These are phyloP conservation scores for Paradendryphiella salina DNA, from an alignment of 2,329 filamentous ascomycete genomes.

Conservation along the genomic window DNA sequence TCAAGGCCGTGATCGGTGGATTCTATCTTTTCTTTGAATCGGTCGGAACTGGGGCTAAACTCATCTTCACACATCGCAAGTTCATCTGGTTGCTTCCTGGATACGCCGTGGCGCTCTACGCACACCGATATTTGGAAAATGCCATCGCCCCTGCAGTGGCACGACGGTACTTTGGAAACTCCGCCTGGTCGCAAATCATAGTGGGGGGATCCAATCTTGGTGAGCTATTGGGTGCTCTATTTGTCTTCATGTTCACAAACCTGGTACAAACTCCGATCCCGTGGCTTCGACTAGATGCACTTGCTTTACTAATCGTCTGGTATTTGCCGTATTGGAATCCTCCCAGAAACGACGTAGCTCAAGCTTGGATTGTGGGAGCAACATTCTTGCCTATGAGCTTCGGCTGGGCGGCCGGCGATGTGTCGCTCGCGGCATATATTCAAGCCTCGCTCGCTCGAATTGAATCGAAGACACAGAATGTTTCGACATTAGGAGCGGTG, in stretches of 20 bases:
- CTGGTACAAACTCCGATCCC: conserved; percentile 55
- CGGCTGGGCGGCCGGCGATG: conserved; percentile 58
- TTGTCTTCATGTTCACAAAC: conserved; percentile 56
- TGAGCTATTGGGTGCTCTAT: conserved; percentile 54
- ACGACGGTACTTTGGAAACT: conserved; percentile 53
- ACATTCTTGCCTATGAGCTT: conserved; percentile 53
- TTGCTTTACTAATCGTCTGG: conserved; percentile 55
- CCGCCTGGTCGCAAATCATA: conserved; percentile 56
- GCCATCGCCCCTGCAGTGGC: conserved; percentile 54
- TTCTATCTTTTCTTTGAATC: conserved; percentile 54
- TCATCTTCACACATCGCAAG: conserved; percentile 53
- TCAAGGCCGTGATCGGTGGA: conserved; percentile 47
- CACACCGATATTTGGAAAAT: conserved; percentile 57
- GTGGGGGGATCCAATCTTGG: conserved; percentile 57
- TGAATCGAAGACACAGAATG: conserved; percentile 51
- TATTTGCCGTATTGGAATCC: conserved; percentile 55
- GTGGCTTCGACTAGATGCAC: conserved; percentile 55
- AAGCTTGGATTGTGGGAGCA: conserved; percentile 54
- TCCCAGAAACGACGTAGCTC: conserved; percentile 45
- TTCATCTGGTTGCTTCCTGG: conserved; percentile 57
- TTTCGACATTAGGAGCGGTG: conserved; percentile 56
- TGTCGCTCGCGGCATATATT: conserved; percentile 57
- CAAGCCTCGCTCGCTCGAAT: conserved; percentile 55
- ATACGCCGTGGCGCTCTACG: conserved; percentile 56
- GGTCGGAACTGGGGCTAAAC: conserved; percentile 52